A percentile compares a stretch with the other conserved stretches of the same genome.
Evolutionary conservation across 768 basidiomycete species (phyloP).

Genomic region (Amanita phalloides): DNA sequence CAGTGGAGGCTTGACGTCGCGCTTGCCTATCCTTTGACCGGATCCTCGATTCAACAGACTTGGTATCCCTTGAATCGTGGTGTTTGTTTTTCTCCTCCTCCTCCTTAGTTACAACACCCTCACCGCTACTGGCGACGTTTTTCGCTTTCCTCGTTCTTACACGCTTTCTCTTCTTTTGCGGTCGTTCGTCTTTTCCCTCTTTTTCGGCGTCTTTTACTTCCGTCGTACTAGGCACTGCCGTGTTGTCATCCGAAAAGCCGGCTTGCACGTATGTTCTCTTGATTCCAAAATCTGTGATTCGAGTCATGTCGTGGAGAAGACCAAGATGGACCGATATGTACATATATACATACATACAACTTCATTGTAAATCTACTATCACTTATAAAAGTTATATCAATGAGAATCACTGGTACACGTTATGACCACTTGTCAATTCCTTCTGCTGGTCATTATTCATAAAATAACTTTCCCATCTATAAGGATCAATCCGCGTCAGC

Average conservation of each 20-base stretch:
- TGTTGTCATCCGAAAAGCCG: conserved; percentile 27
- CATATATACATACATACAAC: too few relatives aligned
- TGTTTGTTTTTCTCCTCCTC: neutral
- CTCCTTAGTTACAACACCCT: conserved; percentile 7
- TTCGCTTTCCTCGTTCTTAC: conserved; percentile 38
- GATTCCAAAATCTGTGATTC: conserved; percentile 62
- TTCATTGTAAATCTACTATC: too few relatives aligned
- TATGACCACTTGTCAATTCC: neutral
- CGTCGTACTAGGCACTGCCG: conserved; percentile 4
- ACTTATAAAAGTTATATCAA: too few relatives aligned
- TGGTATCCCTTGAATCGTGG: too few relatives aligned
- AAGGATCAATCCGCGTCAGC: too few relatives aligned
- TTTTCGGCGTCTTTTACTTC: conserved; percentile 7
- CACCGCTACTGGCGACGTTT: conserved; percentile 14
- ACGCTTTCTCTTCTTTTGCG: conserved; percentile 53
- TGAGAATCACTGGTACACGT: neutral
- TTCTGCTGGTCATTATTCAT: conserved; percentile 21
- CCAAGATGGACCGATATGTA: too few relatives aligned
- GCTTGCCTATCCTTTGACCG: conserved; percentile 14
- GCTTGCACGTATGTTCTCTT: conserved; percentile 67
- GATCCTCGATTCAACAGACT: conserved; percentile 13
- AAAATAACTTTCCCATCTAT: conserved; percentile 27
- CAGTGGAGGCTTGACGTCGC: conserved; percentile 26
- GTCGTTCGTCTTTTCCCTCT: conserved; percentile 11
- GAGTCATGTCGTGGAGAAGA: conserved; percentile 40